These are phyloP conservation scores for Erodium chrysanthum DNA, from an alignment of 441 rosid species.

Conservation along the genomic window DNA sequence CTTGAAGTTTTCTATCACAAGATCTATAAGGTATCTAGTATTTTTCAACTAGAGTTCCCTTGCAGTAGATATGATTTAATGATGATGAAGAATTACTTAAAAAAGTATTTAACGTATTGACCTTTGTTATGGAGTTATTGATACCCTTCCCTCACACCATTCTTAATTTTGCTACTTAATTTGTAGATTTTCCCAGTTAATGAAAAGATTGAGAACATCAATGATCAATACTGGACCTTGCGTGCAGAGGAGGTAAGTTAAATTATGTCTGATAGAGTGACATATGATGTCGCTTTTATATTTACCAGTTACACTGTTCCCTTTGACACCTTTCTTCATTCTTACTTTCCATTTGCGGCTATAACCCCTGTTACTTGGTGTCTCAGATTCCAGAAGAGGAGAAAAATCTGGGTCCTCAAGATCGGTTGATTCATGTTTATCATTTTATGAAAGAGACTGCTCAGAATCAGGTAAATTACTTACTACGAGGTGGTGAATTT, in stretches of 20 bases:
- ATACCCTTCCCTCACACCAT: not conserved
- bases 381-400: conserved; percentile 67
- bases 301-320: not conserved
- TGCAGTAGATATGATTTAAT: not conserved
- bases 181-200: conserved; percentile 55
- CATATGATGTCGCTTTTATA: not conserved
- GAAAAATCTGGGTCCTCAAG: conserved; percentile 58
- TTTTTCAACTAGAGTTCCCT: conserved; percentile 4
- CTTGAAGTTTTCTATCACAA: conserved; percentile 64
- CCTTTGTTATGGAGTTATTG: not conserved
- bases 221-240: conserved; percentile 71
- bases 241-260: conserved; percentile 68
- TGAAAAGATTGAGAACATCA: conserved; percentile 63
- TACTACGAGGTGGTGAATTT: conserved; percentile 2
- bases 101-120: not conserved
- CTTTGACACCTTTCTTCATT: not conserved
- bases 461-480: conserved; percentile 47
- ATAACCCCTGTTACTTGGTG: conserved; percentile 9
- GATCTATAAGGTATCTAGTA: conserved; percentile 48
- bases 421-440: conserved; percentile 57
- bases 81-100: not conserved
- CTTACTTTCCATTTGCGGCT: conserved; percentile 8
- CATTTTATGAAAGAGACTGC: conserved; percentile 55
- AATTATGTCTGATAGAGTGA: not conserved
- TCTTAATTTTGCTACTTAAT: conserved; percentile 4